Evolutionary conservation across 345 rosid genomes (phyloP), one percentile per base, ranked within the genome.

Genomic region (Barbarea vulgaris): DNA sequence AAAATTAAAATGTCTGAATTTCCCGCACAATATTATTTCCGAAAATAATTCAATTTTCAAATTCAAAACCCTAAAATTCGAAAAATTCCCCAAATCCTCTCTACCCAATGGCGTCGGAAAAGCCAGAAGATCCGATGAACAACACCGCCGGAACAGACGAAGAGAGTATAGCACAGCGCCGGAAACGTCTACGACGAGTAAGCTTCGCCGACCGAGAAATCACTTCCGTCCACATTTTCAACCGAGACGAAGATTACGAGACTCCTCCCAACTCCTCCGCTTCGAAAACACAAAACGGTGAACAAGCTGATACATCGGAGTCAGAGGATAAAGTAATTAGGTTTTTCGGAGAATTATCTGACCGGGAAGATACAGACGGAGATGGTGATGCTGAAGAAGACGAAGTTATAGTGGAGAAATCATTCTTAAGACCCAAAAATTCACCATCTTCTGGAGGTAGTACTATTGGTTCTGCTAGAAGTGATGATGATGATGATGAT

Each of bases 161-260:
- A 51, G 97, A 88, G 74, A 86, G 90, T 37, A 44, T 85, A 27
- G 97, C 95, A 0, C 81, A 81, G 39, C 81, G 81, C 31, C 80
- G 79, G 81, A 92, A 89, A 74, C 93, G 96, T 9, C 79, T 85
- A 62, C 86, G 99, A 64, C 91, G 99, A 51, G 99, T 95, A 71
- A 95, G 99, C 87, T 95, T 95, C 64, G 99, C 96, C 17, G 97
- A 95, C 84, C 83, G 87, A 13, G 97, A 95, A 75, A 88, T 95
- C 57, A 92, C 99, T 17, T 89, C 98, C 64, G 87, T 92, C 64
- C 96, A 92, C 83, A 82, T 95, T 47, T 95, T 90, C 81, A 86
- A 91, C 44, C 91, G 96, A 30, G 99, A 95, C 81, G 98, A 95
- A 57, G 98, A 95, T 62, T 81, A 69, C 80, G 96, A 88, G 80